Percentiles rank a stretch among this genome's conserved stretches.
Conservation (phyloP, 257 asterid species). For the Cynanchum wilfordii region DNA sequence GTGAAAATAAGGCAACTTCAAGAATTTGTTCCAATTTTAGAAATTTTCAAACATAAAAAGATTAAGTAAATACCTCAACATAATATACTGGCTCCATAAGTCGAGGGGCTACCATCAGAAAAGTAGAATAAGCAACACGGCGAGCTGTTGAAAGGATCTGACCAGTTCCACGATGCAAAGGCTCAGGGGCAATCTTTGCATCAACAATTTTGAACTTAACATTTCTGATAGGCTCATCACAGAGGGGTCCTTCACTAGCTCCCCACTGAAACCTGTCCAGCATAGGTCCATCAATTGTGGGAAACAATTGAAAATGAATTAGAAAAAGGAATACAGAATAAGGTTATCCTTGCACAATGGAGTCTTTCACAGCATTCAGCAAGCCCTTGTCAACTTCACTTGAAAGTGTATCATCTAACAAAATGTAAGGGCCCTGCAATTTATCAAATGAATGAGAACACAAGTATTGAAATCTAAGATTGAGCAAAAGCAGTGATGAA, state of each 20-base stretch:
- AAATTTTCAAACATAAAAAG: background rate
- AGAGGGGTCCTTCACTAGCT: constrained; percentile 98
- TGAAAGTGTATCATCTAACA: constrained; percentile 88
- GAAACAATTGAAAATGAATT: constrained; percentile 10
- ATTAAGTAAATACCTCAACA: constrained; percentile 53
- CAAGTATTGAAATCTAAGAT: background rate
- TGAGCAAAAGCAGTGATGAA: background rate
- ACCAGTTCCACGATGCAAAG: constrained; percentile 93
- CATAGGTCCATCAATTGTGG: constrained; percentile 16
- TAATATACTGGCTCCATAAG: constrained; percentile 97
- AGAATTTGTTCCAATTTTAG: background rate
- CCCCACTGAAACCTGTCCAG: constrained; percentile 94
- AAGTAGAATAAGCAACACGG: constrained; percentile 96
- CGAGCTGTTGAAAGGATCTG: constrained; percentile 97
- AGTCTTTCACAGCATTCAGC: constrained; percentile 83
- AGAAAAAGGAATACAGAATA: background rate
- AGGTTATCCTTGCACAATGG: constrained; percentile 90
- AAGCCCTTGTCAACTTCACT: constrained; percentile 92
- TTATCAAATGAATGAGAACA: constrained; percentile 6
- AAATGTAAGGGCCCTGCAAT: constrained; percentile 85
- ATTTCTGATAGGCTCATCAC: constrained; percentile 97
- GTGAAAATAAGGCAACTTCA: background rate
- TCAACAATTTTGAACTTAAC: constrained; percentile 95
- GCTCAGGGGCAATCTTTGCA: constrained; percentile 95
- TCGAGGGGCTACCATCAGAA: constrained; percentile 95